Evolutionary conservation across 768 basidiomycete genomes (phyloP), one percentile per base, ranked within the genome.

Genomic region (Hortiboletus campestris): DNA sequence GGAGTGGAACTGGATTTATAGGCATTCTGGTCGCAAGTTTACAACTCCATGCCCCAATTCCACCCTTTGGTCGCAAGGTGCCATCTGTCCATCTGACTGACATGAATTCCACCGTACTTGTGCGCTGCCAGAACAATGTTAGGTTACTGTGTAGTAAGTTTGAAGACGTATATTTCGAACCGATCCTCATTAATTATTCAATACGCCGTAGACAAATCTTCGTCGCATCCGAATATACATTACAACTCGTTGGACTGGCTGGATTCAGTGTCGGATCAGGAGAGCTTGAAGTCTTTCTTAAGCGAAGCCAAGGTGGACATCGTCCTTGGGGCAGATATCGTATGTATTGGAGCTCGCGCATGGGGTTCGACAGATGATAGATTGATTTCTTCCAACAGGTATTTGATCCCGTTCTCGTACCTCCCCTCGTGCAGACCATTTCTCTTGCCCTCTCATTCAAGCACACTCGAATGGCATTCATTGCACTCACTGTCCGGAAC

Each of bases 1-100:
- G 91, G 12, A 85, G 83, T 7, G 91, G 91, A 2, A 75, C 78
- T 4, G 91, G 91, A n/a, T 86, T 91, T 62, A 74, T 91, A 16
- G 91, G 88, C 5, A 80, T 82, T 38, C 68, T 90, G 8, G 67
- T 83, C 31, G 83, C 82, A 0, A 76, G 76, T 41, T 67, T 90
- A 16, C 90, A 92, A 22, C 46, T 60, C n/a, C 54, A 36, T 48
- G 38, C 49, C 17, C 35, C 32, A 19, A 48, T 8, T 46, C 39
- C 31, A 14, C n/a, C 49, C n/a, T 11, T 32, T 28, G 36, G 52
- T 34, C 22, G n/a, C 50, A 40, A 43, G 17, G 22, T 40, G 51
- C 43, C 67, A 43, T 56, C 65, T 5, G 43, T 87, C 10, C 78
- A 77, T 68, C 60, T 91, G 49, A 88, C 87, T 1, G 89, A 93